A percentile compares a stretch with the other conserved stretches of the same genome.
Evolutionary conservation across 768 basidiomycete species (phyloP).

Genomic region (Antrodiella citrinella): DNA sequence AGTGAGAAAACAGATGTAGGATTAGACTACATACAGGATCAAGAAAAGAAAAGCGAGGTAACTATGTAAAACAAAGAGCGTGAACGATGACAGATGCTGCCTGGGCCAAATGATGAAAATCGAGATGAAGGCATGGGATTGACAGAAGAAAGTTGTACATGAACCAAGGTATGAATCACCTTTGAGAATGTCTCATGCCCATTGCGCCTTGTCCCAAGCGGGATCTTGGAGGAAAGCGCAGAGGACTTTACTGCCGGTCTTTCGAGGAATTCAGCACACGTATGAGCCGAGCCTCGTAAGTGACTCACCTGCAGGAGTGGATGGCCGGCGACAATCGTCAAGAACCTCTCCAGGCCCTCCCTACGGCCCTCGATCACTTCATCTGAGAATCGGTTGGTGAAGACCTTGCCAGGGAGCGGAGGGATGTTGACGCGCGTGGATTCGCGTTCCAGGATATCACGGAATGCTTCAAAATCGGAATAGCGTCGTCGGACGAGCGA

Average conservation of each 20-base stretch:
- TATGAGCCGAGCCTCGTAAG: neutral
- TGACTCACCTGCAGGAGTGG: conserved; percentile 81
- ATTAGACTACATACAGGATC: neutral
- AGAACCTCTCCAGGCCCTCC: conserved; percentile 90
- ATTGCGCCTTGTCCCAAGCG: conserved; percentile 78
- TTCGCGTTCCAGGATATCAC: conserved; percentile 95
- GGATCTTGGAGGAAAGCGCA: conserved; percentile 95
- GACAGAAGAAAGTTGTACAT: neutral
- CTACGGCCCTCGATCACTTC: conserved; percentile 91
- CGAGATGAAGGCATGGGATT: neutral
- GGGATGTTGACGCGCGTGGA: conserved; percentile 97
- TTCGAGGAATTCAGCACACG: neutral
- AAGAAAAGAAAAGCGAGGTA: neutral
- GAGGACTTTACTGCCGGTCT: conserved; percentile 97
- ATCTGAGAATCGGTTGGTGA: conserved; percentile 96
- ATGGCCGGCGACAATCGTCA: conserved; percentile 95
- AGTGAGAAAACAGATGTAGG: no score
- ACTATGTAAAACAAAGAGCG: neutral
- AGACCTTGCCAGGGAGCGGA: conserved; percentile 93
- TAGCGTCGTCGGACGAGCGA: conserved; percentile 58
- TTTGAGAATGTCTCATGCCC: conserved; percentile 38
- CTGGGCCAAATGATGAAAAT: neutral
- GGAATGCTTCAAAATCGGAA: conserved; percentile 79
- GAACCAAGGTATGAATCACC: neutral
- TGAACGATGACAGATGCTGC: neutral